Percentiles rank a stretch among this genome's conserved stretches.
These are phyloP conservation scores for Cadophora luteo-olivacea DNA, from an alignment of 2,329 filamentous ascomycete species.

Conservation along the genomic window DNA sequence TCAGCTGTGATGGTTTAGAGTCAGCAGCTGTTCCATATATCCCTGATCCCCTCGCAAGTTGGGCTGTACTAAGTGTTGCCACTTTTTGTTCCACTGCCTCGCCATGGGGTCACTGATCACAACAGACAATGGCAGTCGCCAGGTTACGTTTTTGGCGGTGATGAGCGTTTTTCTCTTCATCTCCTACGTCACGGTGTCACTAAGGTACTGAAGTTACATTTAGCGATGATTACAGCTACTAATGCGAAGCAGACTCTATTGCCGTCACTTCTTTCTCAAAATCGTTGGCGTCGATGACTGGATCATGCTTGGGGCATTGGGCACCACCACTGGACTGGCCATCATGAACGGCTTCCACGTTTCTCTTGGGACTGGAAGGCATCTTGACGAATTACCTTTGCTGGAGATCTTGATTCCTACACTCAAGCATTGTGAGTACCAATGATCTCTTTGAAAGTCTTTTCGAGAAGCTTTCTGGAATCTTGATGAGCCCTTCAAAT, in stretches of 20 bases:
- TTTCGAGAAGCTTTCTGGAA: no score
- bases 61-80: not conserved
- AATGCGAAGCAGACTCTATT: conserved; percentile 1
- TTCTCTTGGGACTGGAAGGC: conserved; percentile 1
- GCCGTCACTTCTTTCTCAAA: conserved; percentile 5
- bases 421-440: conserved; percentile 2
- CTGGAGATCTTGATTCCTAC: conserved; percentile 3
- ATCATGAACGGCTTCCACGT: conserved; percentile 9
- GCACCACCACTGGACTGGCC: not conserved
- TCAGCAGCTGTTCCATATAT: not conserved
- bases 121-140: conserved; percentile 9
- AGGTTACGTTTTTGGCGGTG: conserved; percentile 3
- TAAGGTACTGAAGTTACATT: not conserved
- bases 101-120: conserved; percentile 8
- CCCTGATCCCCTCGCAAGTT: not conserved
- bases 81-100: not conserved
- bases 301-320: conserved; percentile 11
- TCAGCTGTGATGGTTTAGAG: not conserved
- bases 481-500: no score
- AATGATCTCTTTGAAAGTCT: not conserved
- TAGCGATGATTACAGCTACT: not conserved
- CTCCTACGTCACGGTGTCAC: not conserved
- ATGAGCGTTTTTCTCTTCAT: conserved; percentile 9
- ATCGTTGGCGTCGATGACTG: conserved; percentile 12
- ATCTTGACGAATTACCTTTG: conserved; percentile 7